Evolutionary conservation across 2,329 filamentous ascomycete genomes (phyloP), one percentile per base, ranked within the genome.

Genomic region (Rugonectria rugulosa): DNA sequence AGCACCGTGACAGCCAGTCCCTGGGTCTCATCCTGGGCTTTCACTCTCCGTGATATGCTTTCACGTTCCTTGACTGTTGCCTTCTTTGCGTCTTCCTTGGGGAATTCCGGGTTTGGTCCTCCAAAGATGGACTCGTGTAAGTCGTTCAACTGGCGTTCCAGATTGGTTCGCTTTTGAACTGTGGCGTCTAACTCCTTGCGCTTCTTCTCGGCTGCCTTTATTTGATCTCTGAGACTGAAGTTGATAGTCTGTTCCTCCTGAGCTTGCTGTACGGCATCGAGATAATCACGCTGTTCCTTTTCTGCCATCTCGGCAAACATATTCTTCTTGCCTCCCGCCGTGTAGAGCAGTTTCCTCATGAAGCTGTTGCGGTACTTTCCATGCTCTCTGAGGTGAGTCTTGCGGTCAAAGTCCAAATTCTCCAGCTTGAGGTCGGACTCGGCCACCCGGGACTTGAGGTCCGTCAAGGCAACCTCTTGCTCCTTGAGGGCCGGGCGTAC

Each of bases 251-350:
- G 75, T 36, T 78, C 77, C 20, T 77, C 73, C 20, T 80, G 74
- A 53, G 80, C 74, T 24, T 77, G 69, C 55, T 83, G 78, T 41
- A 83, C 73, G 0, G 77, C 82, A 40, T 81, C 77, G 21, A 82
- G 75, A 66, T 84, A 86, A 58, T 85, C 82, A 37, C 72, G 70
- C 66, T 85, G 82, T 67, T 85, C 82, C 57, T 80, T 81, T 43
- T 76, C 75, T 12, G 81, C 79, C 44, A 74, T 76, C n/a, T 75
- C 74, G 14, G 73, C 70, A 43, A 69, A 72, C 8, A 64, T 62
- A 3, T 68, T 78, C 36, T 75, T 74, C 57, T 78, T 78, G 23
- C 82, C 79, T 5, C 77, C 73, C 9, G 82, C 72, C 55, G 77
- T 81, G 73, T 81, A 81, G 32, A 78, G 72, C 62, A 82, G 81